Conservation (phyloP, 257 asterid species). For the Nicotiana benthamiana region DNA sequence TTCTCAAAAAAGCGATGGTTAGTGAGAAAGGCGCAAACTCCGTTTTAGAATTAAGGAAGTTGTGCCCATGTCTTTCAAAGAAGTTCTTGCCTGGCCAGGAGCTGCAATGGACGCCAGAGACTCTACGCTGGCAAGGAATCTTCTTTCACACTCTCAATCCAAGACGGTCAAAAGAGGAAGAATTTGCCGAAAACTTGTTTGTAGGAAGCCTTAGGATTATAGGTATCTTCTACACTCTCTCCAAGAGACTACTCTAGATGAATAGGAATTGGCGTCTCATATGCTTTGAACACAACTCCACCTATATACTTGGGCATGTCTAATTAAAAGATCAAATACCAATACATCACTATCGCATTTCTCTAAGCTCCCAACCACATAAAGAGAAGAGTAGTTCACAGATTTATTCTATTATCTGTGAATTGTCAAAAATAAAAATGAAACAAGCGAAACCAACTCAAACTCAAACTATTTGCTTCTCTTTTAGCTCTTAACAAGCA, state of each 20-base stretch:
- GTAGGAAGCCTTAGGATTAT: background rate
- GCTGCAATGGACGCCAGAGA: background rate
- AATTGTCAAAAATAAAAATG: background rate
- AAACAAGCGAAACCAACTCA: background rate
- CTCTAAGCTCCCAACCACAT: background rate
- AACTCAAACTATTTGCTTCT: background rate
- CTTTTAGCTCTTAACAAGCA: background rate
- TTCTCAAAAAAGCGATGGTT: background rate
- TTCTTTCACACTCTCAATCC: background rate
- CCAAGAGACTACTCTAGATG: background rate
- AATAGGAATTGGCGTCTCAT: background rate
- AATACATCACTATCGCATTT: background rate
- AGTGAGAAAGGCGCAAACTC: background rate
- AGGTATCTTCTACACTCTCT: background rate
- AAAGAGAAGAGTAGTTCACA: background rate
- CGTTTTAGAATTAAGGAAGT: background rate
- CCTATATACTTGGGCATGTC: background rate
- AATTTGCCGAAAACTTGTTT: background rate
- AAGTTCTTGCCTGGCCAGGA: background rate
- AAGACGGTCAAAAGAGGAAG: background rate
- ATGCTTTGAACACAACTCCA: background rate
- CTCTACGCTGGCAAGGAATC: background rate
- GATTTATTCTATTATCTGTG: background rate
- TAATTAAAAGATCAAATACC: background rate
- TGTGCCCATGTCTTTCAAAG: background rate